Conservation (phyloP, 768 basidiomycete species). For the Jaapia argillacea region DNA sequence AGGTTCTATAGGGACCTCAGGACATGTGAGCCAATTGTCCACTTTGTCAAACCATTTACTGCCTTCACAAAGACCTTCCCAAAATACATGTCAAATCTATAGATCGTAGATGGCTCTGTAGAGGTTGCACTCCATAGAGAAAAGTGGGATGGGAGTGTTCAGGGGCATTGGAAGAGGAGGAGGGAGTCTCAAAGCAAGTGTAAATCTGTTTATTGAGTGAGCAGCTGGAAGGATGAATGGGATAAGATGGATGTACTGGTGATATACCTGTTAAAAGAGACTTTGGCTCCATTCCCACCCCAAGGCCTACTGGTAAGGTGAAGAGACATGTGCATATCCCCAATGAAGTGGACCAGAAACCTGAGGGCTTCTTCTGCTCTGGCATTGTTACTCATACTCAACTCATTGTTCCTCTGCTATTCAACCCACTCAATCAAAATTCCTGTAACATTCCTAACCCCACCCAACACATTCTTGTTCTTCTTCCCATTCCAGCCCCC, state of each 20-base stretch:
- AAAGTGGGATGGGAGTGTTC: slow-evolving; percentile 57
- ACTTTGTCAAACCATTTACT: slow-evolving; percentile 46
- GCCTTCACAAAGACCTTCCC: slow-evolving; percentile 65
- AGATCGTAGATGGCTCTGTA: slow-evolving; percentile 80
- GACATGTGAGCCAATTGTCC: slow-evolving; percentile 60
- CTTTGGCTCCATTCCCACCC: slow-evolving; percentile 78
- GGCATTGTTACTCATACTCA: slow-evolving; percentile 14
- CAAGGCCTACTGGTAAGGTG: slow-evolving; percentile 83
- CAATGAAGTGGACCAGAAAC: slow-evolving; percentile 89
- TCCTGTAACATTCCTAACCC: slow-evolving; percentile 64
- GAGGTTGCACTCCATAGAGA: slow-evolving; percentile 54
- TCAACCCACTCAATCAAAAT: slow-evolving; percentile 43
- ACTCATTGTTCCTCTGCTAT: slow-evolving; percentile 12
- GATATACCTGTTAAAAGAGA: slow-evolving; percentile 58
- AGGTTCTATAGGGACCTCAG: too few relatives aligned
- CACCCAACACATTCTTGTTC: slow-evolving; percentile 66
- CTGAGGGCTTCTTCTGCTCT: slow-evolving; percentile 73
- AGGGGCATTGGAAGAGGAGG: slow-evolving; percentile 75
- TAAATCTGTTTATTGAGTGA: slow-evolving; percentile 36
- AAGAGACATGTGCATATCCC: slow-evolving; percentile 90
- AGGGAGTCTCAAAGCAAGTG: slow-evolving; percentile 86
- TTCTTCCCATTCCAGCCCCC: slow-evolving; percentile 58
- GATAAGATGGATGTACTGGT: slow-evolving; percentile 44
- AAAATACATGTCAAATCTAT: slow-evolving; percentile 77
- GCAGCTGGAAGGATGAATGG: slow-evolving; percentile 1